These are phyloP conservation scores for Aspergillus tubingensis DNA, from an alignment of 2,329 filamentous ascomycete species.

Conservation along the genomic window DNA sequence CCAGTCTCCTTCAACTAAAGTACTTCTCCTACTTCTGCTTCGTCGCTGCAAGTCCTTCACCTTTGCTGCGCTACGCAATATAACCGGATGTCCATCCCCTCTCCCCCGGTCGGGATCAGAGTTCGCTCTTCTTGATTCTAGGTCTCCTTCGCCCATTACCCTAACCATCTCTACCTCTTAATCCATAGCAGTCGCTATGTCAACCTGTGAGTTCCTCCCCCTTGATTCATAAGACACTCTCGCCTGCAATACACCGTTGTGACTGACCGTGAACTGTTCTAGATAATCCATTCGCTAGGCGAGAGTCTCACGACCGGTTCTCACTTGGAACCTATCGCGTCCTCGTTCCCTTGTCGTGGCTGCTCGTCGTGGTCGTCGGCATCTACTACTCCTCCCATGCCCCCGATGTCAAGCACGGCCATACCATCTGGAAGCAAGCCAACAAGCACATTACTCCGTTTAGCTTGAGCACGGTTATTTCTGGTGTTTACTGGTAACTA, in stretches of 20 bases:
- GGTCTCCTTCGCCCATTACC: neutral
- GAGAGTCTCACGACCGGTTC: constrained; percentile 63
- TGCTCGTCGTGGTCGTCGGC: constrained; percentile 69
- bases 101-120: neutral
- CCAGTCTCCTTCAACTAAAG: neutral
- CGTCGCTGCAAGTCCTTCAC: neutral
- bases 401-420: constrained; percentile 63
- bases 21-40: too few relatives aligned
- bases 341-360: constrained; percentile 72
- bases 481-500: constrained; percentile 73
- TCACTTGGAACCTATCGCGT: constrained; percentile 74
- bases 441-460: constrained; percentile 69
- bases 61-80: neutral
- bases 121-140: neutral
- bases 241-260: neutral
- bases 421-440: constrained; percentile 76
- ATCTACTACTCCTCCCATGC: constrained; percentile 71
- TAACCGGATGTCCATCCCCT: neutral
- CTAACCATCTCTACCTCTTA: neutral
- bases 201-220: constrained; percentile 15
- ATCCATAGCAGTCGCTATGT: constrained; percentile 9
- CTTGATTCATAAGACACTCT: neutral
- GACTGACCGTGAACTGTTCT: neutral
- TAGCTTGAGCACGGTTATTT: constrained; percentile 66
- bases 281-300: constrained; percentile 71